These are phyloP conservation scores for Zygoascus flipseniorum DNA, from an alignment of 805 yeast genomes.

Conservation along the genomic window DNA sequence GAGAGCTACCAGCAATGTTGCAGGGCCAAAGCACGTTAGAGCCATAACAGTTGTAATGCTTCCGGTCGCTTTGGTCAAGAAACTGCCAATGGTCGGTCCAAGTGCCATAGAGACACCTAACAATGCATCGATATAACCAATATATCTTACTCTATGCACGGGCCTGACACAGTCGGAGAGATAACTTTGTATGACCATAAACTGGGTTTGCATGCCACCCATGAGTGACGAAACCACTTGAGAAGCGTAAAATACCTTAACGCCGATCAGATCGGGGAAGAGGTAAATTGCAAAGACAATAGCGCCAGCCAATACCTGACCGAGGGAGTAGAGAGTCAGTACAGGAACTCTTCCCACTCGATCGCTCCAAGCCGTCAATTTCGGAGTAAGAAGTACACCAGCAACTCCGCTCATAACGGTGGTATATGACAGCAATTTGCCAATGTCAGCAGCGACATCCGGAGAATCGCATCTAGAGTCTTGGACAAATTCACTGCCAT, in stretches of 20 bases:
- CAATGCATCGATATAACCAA: constrained; percentile 12
- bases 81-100: constrained; percentile 21
- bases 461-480: constrained; percentile 14
- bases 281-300: not conserved
- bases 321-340: constrained; percentile 24
- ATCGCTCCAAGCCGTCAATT: constrained; percentile 56
- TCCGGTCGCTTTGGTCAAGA: constrained; percentile 9
- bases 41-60: constrained; percentile 2
- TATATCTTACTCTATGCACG: constrained; percentile 34
- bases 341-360: constrained; percentile 50
- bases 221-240: constrained; percentile 38
- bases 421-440: constrained; percentile 7
- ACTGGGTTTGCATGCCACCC: constrained; percentile 50
- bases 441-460: constrained; percentile 8
- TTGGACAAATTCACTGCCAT: not conserved
- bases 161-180: constrained; percentile 63
- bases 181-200: constrained; percentile 56
- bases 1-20: not conserved
- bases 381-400: constrained; percentile 20
- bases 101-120: constrained; percentile 20
- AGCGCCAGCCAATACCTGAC: not conserved
- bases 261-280: not conserved
- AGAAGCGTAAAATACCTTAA: constrained; percentile 31
- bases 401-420: constrained; percentile 6
- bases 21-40: not conserved